Percentiles rank a stretch among this genome's conserved stretches.
phyloP scores from a whole-genome alignment of 2,329 filamentous ascomycete species.

The Neurospora crassa region DNA sequence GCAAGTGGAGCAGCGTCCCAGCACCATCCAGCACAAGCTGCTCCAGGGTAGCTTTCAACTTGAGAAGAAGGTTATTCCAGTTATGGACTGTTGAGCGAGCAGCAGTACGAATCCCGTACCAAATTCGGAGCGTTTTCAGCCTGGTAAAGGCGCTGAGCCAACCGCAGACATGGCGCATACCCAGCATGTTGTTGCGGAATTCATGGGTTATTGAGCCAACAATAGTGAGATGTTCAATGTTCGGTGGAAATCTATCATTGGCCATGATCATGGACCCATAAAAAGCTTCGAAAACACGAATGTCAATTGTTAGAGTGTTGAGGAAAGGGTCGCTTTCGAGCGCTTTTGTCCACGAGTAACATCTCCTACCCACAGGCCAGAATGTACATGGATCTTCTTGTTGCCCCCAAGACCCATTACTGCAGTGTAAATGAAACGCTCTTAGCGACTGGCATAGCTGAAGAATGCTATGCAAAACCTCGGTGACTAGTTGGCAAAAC shows the following conservation, averaged over 20 bases:
- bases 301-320: not conserved
- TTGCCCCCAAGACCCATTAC: not conserved
- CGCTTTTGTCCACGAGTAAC: not conserved
- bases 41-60: not conserved
- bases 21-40: not conserved
- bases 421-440: not conserved
- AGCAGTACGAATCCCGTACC: not conserved
- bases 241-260: not conserved
- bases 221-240: not conserved
- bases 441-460: not conserved
- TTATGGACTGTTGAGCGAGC: rapidly evolving
- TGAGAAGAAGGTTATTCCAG: not conserved
- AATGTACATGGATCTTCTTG: not conserved
- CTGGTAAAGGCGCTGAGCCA: not conserved
- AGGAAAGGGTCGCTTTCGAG: not conserved
- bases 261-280: no score
- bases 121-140: not conserved
- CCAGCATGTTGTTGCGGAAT: no score
- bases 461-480: not conserved
- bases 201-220: not conserved
- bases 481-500: not conserved
- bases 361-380: not conserved
- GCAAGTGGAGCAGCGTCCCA: not conserved
- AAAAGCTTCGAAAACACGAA: not conserved
- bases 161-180: no score